Conservation (phyloP, 805 yeast species). For the Sporopachydermia quercuum region DNA sequence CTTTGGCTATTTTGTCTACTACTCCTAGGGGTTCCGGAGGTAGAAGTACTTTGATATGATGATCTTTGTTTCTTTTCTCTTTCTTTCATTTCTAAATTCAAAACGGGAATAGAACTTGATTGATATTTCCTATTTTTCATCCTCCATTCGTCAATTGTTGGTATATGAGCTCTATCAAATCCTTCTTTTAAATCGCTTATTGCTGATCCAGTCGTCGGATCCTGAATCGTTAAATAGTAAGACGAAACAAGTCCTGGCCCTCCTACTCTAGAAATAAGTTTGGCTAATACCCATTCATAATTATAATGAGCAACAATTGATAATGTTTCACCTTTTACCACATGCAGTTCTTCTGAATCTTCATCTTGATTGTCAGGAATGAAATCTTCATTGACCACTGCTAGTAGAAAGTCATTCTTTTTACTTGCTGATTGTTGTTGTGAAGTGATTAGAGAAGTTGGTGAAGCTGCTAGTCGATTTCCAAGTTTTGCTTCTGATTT, state of each 20-base stretch:
- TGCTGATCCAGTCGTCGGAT: slow-evolving; percentile 49
- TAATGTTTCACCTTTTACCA: slow-evolving; percentile 73
- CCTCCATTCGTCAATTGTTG: slow-evolving; percentile 95
- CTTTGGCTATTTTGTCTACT: slow-evolving; percentile 4
- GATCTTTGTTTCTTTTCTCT: slow-evolving; percentile 3
- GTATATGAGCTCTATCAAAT: slow-evolving; percentile 55
- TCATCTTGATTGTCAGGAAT: slow-evolving; percentile 12
- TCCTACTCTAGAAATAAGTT: slow-evolving; percentile 86
- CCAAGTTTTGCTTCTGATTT: slow-evolving; percentile 7
- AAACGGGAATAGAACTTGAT: slow-evolving; percentile 55
- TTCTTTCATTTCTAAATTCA: slow-evolving; percentile 3
- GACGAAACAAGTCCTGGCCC: slow-evolving; percentile 97
- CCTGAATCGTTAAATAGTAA: slow-evolving; percentile 73
- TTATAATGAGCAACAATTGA: slow-evolving; percentile 94
- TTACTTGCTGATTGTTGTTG: background rate
- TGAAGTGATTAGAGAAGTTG: background rate
- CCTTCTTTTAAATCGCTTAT: slow-evolving; percentile 42
- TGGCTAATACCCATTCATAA: slow-evolving; percentile 95
- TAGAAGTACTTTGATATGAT: slow-evolving; percentile 3
- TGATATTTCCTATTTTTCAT: slow-evolving; percentile 79
- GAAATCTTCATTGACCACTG: background rate
- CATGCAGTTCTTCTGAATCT: slow-evolving; percentile 69
- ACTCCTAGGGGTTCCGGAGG: no score
- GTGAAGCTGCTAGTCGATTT: no score
- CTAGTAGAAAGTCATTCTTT: slow-evolving; percentile 1